Evolutionary conservation across 768 basidiomycete genomes (phyloP).

Genomic region (Phaffia australis): DNA sequence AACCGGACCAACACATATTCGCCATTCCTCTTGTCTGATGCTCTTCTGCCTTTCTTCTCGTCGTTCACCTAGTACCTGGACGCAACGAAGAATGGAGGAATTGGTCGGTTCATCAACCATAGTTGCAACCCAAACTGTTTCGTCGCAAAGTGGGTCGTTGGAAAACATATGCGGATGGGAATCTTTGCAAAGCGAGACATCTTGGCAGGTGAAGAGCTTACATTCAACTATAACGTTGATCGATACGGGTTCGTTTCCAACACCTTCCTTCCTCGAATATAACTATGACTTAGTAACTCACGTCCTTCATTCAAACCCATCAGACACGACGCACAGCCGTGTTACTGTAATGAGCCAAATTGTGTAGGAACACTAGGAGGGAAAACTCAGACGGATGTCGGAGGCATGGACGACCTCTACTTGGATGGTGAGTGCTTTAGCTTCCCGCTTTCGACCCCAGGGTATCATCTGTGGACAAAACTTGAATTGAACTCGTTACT

Average conservation of each 20-base stretch:
- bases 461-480: background rate
- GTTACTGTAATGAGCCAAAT: constrained; percentile 89
- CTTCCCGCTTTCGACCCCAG: background rate
- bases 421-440: constrained; percentile 58
- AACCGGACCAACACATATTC: too few species aligned
- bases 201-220: constrained; percentile 38
- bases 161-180: constrained; percentile 81
- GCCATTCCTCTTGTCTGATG: background rate
- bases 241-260: constrained; percentile 71
- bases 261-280: background rate
- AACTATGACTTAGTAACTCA: background rate
- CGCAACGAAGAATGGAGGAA: constrained; percentile 91
- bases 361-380: constrained; percentile 95
- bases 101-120: constrained; percentile 95
- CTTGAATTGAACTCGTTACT: background rate
- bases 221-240: constrained; percentile 99
- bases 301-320: background rate
- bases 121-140: constrained; percentile 96
- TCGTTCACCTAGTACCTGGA: constrained; percentile 68
- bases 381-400: constrained; percentile 94
- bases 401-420: constrained; percentile 85
- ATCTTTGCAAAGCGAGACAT: constrained; percentile 75
- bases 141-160: constrained; percentile 96
- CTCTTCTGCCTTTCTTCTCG: background rate
- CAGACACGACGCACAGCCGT: constrained; percentile 86